Evolutionary conservation across 495 filamentous ascomycete genomes (phyloP), one percentile per base, ranked within the genome.

Genomic region (Trichoderma orchidacearum): DNA sequence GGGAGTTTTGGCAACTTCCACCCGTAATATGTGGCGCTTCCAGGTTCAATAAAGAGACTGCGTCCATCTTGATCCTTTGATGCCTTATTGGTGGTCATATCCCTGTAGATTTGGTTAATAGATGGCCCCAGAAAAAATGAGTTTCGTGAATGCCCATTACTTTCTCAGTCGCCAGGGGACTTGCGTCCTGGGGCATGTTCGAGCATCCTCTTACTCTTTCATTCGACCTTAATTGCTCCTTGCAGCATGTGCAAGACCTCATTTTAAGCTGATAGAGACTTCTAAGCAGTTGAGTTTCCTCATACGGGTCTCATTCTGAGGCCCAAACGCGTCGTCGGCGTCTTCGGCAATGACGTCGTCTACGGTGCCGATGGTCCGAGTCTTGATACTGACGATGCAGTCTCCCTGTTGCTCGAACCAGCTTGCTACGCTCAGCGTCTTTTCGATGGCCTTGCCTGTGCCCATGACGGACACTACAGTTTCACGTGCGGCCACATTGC

Each of bases 361-460:
- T 23, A 89, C 76, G 51, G 82, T 79, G 21, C 81, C 72, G 29
- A 86, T 75, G 61, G 74, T 83, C 51, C 81, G 81, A 51, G 85
- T 85, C 55, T 68, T 75, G 45, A 86, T 57, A 51, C 70, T 63
- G 6, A 86, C 79, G 2, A 62, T 58, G 60, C 76, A 82, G 60
- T 81, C 78, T 6, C 64, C 65, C 60, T 78, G 72, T 23, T 75
- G 74, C 70, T 80, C 71, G 62, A 86, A 86, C 68, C 75, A 85
- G 56, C 77, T 63, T n/a, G 77, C 85, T 9, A 87, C 68, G 51
- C 66, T 65, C 27, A 89, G 60, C 35, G 80, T 81, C 71, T 80
- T 84, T 66, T 83, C 77, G 56, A 94, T 87, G 25, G 87, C 89
- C 58, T 78, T 80, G 27, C 85, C 87, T 0, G 85, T 90, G 35